phyloP scores from a whole-genome alignment of 345 rosid species.

The Salix suchowensis region DNA sequence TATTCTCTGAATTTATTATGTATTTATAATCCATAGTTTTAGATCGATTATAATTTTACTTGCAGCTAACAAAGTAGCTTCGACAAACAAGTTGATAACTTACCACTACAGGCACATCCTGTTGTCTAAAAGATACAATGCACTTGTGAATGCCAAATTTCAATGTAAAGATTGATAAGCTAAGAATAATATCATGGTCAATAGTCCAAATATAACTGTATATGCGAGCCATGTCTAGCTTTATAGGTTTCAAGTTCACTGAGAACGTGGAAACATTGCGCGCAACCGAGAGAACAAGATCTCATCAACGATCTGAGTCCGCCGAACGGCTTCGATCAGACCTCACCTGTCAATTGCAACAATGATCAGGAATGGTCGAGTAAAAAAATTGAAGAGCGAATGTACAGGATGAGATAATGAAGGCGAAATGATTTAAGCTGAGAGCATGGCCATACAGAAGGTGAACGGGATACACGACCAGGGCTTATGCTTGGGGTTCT shows the following conservation, averaged over 20 bases:
- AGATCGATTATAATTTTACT: no score
- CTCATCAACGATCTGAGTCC: conserved; percentile 4
- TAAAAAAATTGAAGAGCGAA: not conserved
- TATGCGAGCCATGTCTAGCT: not conserved
- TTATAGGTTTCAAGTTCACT: not conserved
- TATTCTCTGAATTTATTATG: no score
- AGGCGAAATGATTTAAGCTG: not conserved
- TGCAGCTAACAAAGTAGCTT: not conserved
- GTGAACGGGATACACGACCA: conserved; percentile 27
- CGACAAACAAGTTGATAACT: not conserved
- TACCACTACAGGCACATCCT: not conserved
- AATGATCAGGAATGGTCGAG: not conserved
- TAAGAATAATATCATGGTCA: no score
- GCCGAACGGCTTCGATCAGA: conserved; percentile 33
- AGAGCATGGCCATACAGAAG: conserved; percentile 22
- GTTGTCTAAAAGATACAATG: not conserved
- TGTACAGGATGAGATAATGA: not conserved
- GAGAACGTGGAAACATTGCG: not conserved
- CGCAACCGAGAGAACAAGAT: not conserved
- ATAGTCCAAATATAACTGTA: no score
- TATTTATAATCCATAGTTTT: no score
- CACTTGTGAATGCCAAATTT: no score
- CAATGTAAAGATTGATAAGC: not conserved
- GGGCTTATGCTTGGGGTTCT: conserved; percentile 19
- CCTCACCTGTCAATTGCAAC: conserved; percentile 40